Base-by-base conservation (phyloP, 2,329 filamentous ascomycete genomes). In the Curvularia eragrostidis region DNA sequence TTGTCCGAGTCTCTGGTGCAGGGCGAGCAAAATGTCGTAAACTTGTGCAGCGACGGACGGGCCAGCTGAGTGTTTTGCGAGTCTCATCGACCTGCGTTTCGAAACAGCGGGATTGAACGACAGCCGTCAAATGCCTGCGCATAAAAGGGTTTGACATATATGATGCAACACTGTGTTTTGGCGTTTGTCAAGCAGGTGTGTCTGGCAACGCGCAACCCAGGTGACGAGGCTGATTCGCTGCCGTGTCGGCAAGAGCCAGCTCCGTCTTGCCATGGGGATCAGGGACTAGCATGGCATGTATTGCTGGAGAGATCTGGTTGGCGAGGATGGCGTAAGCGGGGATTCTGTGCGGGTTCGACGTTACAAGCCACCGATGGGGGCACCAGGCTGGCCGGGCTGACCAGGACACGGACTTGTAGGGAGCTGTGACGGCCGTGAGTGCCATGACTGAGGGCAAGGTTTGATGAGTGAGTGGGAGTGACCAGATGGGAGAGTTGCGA, bases 351-450 rank as follows among this genome's bases (percentile, higher is more conserved):
- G 56, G 64, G 67, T 68, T 70, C 66, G 60, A 69, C 67, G 70
- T 69, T 70, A 61, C 59, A 67, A 68, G 69, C 68, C 69, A 69
- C 65, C 56, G 59, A 65, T 67, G 54, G 34, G 54, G 34, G n/a
- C 43, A 30, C n/a, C n/a, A 46, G 32, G 8, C 51, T 48, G 19
- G 51, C 58, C 50, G 38, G 44, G 48, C 39, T 46, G 38, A 49
- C 55, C 51, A 34, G 18, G 51, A 50, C 48, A 54, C 49, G 53
- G 51, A 15, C 52, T 28, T 51, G 28, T 57, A 52, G 54, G 50
- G 44, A 39, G 57, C 48, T n/a, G 59, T 59, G 58, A 52, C 42
- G 36, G 57, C 48, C 13, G 59, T 59, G 58, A 52, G 48, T 59
- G 48, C 36, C 51, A 38, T 43, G 21, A 41, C 23, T 42, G 48